Base-by-base conservation (phyloP, 2,329 filamentous ascomycete species). In the Stagonosporopsis tanaceti region DNA sequence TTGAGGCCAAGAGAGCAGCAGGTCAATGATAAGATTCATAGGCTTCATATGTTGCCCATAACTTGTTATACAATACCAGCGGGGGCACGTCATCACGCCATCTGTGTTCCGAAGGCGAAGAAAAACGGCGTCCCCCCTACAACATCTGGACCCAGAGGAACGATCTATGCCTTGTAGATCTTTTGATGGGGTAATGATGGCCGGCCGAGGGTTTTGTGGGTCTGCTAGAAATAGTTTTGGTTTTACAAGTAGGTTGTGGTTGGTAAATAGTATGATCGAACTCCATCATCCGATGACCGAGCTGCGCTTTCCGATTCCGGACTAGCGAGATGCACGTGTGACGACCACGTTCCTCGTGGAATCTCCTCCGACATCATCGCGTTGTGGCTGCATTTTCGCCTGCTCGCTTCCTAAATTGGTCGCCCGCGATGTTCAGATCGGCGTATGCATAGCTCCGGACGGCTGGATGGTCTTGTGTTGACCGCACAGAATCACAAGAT, bases 171-270 rank as follows among this genome's bases (percentile, higher is more conserved):
- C 22, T 38, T 52, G 48, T 47, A 9, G 48, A 48, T 52, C 48
- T 17, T 27, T 27, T 32, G 42, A 30, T 37, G 48, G 42, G 41
- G 47, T 32, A 35, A 32, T 28, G 41, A 47, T 37, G 37, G 32
- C 17, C 35, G 28, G 28, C 41, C 39, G 35, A 22, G 25, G 37
- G 28, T 37, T 47, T n/a, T 57, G 37, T 40, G 47, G 53, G 28
- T 22, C 41, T 28, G 30, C 41, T 20, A 42, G 41, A 39, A 45
- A 34, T 17, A 30, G 35, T 28, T n/a, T 14, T 25, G 6, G 12
- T 37, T 12, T 20, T n/a, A 9, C 20, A 20, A 20, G 20, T 24
- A 15, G 15, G 30, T 15, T 28, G 35, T 50, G 40, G 40, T 47
- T 50, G 53, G 46, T 15, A 22, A 41, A 27, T 8, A 24, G 15